phyloP scores from a whole-genome alignment of 805 yeast genomes.

The Maudiozyma bulderi region DNA sequence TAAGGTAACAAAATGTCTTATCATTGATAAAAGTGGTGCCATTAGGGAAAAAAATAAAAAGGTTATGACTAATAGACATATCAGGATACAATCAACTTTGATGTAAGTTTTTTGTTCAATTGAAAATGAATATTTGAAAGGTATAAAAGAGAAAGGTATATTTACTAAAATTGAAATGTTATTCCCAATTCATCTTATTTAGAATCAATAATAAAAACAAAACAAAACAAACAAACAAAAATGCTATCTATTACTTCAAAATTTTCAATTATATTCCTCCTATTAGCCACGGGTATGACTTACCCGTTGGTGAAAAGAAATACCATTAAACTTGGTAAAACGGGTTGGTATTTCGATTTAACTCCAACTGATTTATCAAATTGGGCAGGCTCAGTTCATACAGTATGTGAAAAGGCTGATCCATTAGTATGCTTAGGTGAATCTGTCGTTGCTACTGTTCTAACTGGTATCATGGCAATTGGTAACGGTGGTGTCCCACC shows the following conservation, averaged over 20 bases:
- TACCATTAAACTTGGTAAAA: not conserved
- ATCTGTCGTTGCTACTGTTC: not conserved
- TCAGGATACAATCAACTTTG: no score
- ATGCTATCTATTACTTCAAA: not conserved
- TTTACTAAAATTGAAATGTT: no score
- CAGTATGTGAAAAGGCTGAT: not conserved
- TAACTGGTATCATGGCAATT: not conserved
- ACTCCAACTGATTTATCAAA: not conserved
- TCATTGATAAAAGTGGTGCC: no score
- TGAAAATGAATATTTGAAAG: no score
- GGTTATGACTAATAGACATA: no score
- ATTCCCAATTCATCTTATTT: not conserved
- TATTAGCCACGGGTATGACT: not conserved
- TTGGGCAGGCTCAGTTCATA: not conserved
- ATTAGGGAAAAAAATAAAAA: no score
- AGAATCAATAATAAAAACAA: not conserved
- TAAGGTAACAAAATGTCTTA: no score
- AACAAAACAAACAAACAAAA: not conserved
- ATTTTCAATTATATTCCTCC: not conserved
- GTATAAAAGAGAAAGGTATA: no score
- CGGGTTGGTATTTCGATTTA: not conserved
- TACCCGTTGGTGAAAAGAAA: not conserved
- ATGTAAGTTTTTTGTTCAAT: no score
- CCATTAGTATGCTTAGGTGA: not conserved
- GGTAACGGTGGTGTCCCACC: not conserved